Evolutionary conservation across 768 basidiomycete species (phyloP), one percentile per base, ranked within the genome.

Genomic region (Tephrocybe sp.): DNA sequence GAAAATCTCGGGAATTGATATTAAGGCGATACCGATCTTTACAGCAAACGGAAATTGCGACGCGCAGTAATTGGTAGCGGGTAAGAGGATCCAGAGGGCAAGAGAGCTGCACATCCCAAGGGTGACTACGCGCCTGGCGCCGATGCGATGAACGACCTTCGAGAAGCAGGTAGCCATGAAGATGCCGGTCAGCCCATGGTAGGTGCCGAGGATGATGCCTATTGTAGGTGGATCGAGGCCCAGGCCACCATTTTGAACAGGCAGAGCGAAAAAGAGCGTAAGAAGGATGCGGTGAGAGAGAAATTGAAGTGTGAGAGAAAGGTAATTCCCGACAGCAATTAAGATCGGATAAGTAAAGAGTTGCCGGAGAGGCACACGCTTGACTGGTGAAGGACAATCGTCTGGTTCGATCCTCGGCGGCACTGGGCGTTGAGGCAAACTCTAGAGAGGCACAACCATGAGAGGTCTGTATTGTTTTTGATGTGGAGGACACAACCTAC

Each of bases 201-300:
- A 79, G 61, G 55, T 13, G 8, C 68, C 66, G 43, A 69, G 76
- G 70, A 86, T 79, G 39, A 75, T 73, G 4, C 88, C 88, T 35
- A 90, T 90, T 7, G 63, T 65, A 1, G 76, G 71, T 1, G 88
- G 84, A 19, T 69, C 63, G 22, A 87, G 71, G 16, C 80, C 79
- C 25, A 88, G 71, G 0, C 87, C 87, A 21, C 87, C 88, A 18
- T 80, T 74, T 11, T 70, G 71, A 35, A 82, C 65, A 1, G 89
- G 83, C 44, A 86, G 88, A 13, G 85, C 77, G 43, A 82, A 73
- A 65, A 87, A 88, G 9, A 88, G 65, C 0, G 89, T 87, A 8
- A 85, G 74, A 5, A 89, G 63, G 2, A 82, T 76, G 49, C 59
- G 56, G 26, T 69, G 49, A 2, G 62, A 60, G 25, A 87, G 84